These are phyloP conservation scores for Amanita thiersii DNA, from an alignment of 768 basidiomycete species.

Conservation along the genomic window DNA sequence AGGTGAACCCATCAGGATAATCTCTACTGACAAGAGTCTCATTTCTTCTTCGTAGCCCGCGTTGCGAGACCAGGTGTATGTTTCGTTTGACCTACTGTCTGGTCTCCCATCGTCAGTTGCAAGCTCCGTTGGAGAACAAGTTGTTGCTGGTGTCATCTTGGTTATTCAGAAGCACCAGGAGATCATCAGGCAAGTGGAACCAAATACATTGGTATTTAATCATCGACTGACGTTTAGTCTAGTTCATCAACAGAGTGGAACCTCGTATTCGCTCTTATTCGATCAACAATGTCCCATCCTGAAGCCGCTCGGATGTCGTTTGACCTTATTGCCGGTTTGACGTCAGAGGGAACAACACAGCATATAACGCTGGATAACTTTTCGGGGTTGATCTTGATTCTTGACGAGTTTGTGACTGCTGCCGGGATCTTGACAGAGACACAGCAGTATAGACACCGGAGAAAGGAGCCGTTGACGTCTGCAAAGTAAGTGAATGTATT, in stretches of 20 bases:
- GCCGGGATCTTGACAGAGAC: conserved; percentile 55
- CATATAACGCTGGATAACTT: conserved; percentile 74
- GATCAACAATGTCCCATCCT: conserved; percentile 77
- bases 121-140: conserved; percentile 83
- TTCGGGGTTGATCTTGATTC: conserved; percentile 63
- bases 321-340: conserved; percentile 63
- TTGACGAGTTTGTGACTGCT: conserved; percentile 81
- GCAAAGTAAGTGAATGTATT: conserved; percentile 36
- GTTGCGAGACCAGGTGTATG: conserved; percentile 88
- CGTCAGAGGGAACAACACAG: conserved; percentile 50
- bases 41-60: conserved; percentile 41
- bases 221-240: conserved; percentile 5
- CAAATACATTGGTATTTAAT: not conserved
- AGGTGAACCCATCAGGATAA: conserved; percentile 42
- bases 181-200: conserved; percentile 50
- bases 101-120: conserved; percentile 71
- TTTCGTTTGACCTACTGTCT: conserved; percentile 86
- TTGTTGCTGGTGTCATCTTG: conserved; percentile 72
- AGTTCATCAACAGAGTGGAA: conserved; percentile 97
- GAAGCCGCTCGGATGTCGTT: conserved; percentile 85
- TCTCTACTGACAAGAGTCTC: not conserved
- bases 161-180: conserved; percentile 72
- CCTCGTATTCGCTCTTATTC: conserved; percentile 79
- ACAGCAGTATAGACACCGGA: conserved; percentile 46
- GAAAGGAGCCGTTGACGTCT: conserved; percentile 38